Evolutionary conservation across 257 asterid genomes (phyloP).

Genomic region (Solanum bulbocastanum): DNA sequence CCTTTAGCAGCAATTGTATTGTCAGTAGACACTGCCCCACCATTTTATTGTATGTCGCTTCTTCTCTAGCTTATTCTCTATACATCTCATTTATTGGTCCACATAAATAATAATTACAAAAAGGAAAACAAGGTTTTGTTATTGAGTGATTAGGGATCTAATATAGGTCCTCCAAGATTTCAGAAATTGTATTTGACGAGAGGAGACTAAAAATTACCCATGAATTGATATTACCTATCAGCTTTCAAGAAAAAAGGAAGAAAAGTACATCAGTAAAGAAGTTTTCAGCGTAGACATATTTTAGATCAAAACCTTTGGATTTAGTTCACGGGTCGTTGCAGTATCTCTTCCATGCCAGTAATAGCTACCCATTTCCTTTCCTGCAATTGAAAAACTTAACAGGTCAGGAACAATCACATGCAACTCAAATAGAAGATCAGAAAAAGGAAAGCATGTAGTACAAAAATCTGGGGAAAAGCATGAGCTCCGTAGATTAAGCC

Average conservation of each 20-base stretch:
- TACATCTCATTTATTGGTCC: not conserved
- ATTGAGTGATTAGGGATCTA: not conserved
- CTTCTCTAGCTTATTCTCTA: not conserved
- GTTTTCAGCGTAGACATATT: not conserved
- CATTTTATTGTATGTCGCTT: no score
- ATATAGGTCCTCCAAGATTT: not conserved
- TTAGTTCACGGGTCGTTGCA: slow-evolving; percentile 60
- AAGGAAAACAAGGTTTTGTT: not conserved
- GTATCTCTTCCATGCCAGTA: slow-evolving; percentile 97
- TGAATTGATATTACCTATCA: not conserved
- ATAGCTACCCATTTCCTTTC: slow-evolving; percentile 60
- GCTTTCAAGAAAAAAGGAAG: not conserved
- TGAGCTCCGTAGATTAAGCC: not conserved
- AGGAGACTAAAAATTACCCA: not conserved
- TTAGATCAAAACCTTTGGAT: slow-evolving; percentile 70
- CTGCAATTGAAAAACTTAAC: slow-evolving; percentile 27
- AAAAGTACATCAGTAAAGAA: not conserved
- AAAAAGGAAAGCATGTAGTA: not conserved
- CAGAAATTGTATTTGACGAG: not conserved
- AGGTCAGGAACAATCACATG: not conserved
- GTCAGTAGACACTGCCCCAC: no score
- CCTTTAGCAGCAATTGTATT: no score
- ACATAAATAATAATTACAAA: not conserved
- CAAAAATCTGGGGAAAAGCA: not conserved
- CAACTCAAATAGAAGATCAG: not conserved